These are phyloP conservation scores for Dryas drummondii DNA, from an alignment of 306 rosid species.

Conservation along the genomic window DNA sequence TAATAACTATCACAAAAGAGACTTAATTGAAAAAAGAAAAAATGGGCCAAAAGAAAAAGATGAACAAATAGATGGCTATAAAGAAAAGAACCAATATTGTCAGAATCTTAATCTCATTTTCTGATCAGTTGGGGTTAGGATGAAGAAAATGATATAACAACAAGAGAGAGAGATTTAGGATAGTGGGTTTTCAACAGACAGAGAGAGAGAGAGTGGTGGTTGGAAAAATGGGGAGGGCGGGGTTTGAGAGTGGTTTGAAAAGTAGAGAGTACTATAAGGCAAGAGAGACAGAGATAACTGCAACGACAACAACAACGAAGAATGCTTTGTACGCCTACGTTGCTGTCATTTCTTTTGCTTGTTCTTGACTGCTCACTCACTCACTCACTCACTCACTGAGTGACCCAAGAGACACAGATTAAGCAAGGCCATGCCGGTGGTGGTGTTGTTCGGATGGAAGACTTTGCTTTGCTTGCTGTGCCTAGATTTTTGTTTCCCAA, in stretches of 20 bases:
- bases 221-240: constrained; percentile 24
- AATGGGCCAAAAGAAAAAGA: neutral
- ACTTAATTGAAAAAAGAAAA: neutral
- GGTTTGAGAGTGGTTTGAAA: constrained; percentile 22
- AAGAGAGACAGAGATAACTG: neutral
- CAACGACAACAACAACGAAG: constrained; percentile 8
- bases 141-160: constrained; percentile 45
- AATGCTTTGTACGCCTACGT: neutral
- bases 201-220: constrained; percentile 19
- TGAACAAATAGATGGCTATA: neutral
- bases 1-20: neutral
- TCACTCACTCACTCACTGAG: neutral
- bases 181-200: constrained; percentile 11
- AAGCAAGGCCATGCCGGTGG: neutral
- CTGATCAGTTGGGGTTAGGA: constrained; percentile 33
- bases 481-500: too few relatives aligned
- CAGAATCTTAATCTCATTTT: constrained; percentile 13
- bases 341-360: constrained; percentile 35
- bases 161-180: neutral
- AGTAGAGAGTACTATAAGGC: constrained; percentile 17
- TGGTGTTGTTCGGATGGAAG: neutral
- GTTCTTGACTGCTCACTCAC: constrained; percentile 38
- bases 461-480: too few relatives aligned
- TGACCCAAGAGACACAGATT: neutral
- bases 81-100: constrained; percentile 12